Evolutionary conservation across 768 basidiomycete genomes (phyloP), one percentile per base, ranked within the genome.

Genomic region (Auricularia auricula-judae): DNA sequence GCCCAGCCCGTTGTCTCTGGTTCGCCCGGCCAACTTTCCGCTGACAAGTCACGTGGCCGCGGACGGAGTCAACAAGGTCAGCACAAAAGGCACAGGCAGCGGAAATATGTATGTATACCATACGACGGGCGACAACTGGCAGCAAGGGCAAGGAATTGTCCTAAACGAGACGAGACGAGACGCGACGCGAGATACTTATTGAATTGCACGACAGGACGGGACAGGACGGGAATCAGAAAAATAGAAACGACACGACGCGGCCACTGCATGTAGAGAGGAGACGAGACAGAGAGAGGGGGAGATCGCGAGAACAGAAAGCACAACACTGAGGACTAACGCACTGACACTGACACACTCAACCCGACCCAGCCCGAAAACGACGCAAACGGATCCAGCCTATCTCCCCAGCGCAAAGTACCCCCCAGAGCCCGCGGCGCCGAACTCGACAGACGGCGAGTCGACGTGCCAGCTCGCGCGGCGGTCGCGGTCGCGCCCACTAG

Each of bases 381-480:
- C 43, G 11, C 10, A 18, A 18, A 44, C 18, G 18, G 5, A 51
- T 18, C 47, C 5, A 21, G 5, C 47, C 47, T 51, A 16, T 21
- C 47, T 51, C 47, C 47, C 47, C 11, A 51, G 47, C 47, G 47
- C 47, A 51, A 59, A 59, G 56, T 59, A 59, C 29, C 23, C 56
- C 23, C 29, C 29, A 29, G 29, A 29, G 29, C 56, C 56, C 8
- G 23, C 56, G 56, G 23, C 23, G 23, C 16, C 16, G 56, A 12
- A 12, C 11, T 59, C 56, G 23, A 59, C 56, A 29, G 16, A n/a
- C 23, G 56, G 56, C 29, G 29, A 33, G 29, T 59, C 56, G 56
- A 59, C 56, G 34, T 59, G 56, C 56, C 56, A 59, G 56, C 56
- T 59, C 29, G 56, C 56, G 56, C 56, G 56, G 23, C 56, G 56